Evolutionary conservation across 805 yeast genomes (phyloP), one percentile per base, ranked within the genome.

Genomic region (Metschnikowia arizonensis): DNA sequence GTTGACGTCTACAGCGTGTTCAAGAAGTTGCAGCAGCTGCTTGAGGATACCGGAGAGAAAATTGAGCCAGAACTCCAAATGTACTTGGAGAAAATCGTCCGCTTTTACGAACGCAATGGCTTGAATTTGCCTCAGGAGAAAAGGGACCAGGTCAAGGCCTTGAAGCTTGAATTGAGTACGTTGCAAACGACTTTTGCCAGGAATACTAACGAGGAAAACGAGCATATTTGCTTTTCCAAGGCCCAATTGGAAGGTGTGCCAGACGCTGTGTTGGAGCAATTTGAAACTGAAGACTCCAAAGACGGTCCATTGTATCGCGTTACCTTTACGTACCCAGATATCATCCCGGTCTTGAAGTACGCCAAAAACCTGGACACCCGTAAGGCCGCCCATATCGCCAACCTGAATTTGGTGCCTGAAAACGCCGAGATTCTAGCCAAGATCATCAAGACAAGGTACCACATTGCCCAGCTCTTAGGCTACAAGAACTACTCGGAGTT

Each of bases 261-360:
- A 2, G 73, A 74, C 32, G 79, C 78, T 46, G 78, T 78, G 2
- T 54, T 85, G 52, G 73, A 72, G 15, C 84, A 77, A 57, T 83
- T 81, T 56, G 83, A 76, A 44, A 65, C 63, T 46, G 65, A 64
- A 9, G 74, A 68, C 17, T 77, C 69, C n/a, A 72, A 66, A 18
- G 78, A 69, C 18, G 72, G 65, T 14, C 65, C 63, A 14, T 62
- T 66, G 42, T 62, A 61, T 49, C 83, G 83, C 58, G 83, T 88
- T 72, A 83, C 93, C 2, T 85, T 78, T 69, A 86, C 88, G 62
- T 85, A 84, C 57, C 93, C 95, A 1, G 95, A 87, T 59, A 63
- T 83, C 39, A 68, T 83, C 50, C 95, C 95, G 1, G 83, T 84
- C n/a, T 63, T 85, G 62, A 84, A 85, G 60, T 81, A 81, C 61